Evolutionary conservation across 2,329 filamentous ascomycete species (phyloP), one percentile per base, ranked within the genome.

Genomic region (Fusarium sp.): DNA sequence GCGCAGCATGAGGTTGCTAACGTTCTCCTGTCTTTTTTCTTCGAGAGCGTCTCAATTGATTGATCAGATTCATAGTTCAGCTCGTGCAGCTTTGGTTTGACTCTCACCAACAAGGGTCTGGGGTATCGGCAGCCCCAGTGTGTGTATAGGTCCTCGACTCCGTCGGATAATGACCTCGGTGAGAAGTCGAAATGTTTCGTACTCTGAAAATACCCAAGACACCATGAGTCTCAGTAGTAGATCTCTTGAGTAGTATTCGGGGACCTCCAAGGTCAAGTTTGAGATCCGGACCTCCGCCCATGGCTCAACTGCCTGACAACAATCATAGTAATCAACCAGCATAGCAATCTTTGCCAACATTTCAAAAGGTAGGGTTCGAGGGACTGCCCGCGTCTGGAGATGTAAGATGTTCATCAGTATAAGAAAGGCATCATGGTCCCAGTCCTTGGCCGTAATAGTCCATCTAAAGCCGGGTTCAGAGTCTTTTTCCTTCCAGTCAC

Each of bases 61-160:
- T 7, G 2, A 15, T 56, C 1, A 56, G 53, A 15, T 2, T 1
- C 7, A n/a, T 1, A 6, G 0, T 11, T 6, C 0, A 15, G 1
- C 9, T 5, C 3, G 0, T 4, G 1, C 3, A 19, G 6, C 0
- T 4, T 14, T 1, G 10, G 3, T 4, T 19, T 9, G 17, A n/a
- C 44, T 40, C 2, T n/a, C n/a, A 56, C 53, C 34, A 17, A 51
- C 19, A 39, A 51, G 0, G 17, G 9, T 2, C 3, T 40, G 0
- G 0, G 34, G 53, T 40, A 56, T 51, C 4, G 53, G 53, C 0
- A 56, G 7, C 0, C 19, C 34, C 1, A 51, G 8, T 7, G 44
- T 51, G 2, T 28, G 44, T 19, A 56, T 56, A 2, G 44, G 44
- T 5, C 53, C 44, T 21, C 44, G 34, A 14, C 53, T 56, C 4